These are phyloP conservation scores for Breynia disticha DNA, from an alignment of 441 rosid genomes.

Conservation along the genomic window DNA sequence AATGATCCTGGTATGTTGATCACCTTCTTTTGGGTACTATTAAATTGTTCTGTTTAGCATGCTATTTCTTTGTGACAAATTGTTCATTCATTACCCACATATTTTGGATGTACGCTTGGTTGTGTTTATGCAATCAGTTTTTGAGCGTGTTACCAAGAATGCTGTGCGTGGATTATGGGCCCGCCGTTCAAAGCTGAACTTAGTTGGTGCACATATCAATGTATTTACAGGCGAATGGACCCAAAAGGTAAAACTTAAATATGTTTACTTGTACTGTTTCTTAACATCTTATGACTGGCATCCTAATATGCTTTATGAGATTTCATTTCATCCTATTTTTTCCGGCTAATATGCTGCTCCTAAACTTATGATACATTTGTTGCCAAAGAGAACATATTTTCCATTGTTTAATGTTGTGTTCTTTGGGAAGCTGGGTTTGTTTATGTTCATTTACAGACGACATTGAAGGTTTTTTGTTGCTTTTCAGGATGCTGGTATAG, in stretches of 20 bases:
- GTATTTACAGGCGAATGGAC: slow-evolving; percentile 99
- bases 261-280: not conserved
- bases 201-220: slow-evolving; percentile 98
- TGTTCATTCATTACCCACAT: slow-evolving; percentile 3
- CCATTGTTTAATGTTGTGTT: no score
- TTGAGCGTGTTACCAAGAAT: slow-evolving; percentile 92
- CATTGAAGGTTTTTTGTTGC: slow-evolving; percentile 13
- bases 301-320: no score
- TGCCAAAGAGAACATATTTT: not conserved
- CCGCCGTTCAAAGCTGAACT: slow-evolving; percentile 83
- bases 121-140: slow-evolving; percentile 40
- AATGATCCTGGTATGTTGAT: slow-evolving; percentile 74
- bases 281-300: no score
- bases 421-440: no score
- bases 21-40: not conserved
- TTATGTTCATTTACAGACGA: not conserved
- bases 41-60: not conserved
- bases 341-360: slow-evolving; percentile 2
- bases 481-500: slow-evolving; percentile 98
- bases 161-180: slow-evolving; percentile 95
- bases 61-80: not conserved
- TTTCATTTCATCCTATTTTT: no score
- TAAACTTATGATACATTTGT: not conserved
- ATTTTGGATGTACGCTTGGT: not conserved
- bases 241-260: slow-evolving; percentile 59